Conservation (phyloP, 202 grass and related monocot genomes). For the Tripidium arundinaceum region DNA sequence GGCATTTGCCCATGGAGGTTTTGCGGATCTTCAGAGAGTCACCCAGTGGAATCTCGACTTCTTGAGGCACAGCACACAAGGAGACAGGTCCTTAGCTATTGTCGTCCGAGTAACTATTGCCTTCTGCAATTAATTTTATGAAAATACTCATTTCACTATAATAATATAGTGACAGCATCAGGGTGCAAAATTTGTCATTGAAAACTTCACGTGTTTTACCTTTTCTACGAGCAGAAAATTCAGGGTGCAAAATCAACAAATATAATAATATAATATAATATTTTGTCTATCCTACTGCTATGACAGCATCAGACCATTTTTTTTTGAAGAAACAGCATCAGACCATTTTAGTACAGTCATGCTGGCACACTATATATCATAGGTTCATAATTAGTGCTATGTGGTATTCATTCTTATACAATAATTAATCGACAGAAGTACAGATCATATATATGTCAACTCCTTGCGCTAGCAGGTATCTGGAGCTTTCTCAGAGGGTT, state of each 20-base stretch:
- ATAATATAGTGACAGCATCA: not conserved
- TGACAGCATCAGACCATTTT: not conserved
- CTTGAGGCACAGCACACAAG: constrained; percentile 46
- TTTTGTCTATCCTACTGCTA: not conserved
- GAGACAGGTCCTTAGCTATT: constrained; percentile 47
- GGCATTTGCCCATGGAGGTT: constrained; percentile 65
- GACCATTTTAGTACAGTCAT: not conserved
- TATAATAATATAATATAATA: not conserved
- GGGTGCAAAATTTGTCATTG: not conserved
- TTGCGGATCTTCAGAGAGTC: constrained; percentile 64
- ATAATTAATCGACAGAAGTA: not conserved
- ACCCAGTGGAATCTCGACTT: constrained; percentile 78
- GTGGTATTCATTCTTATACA: not conserved
- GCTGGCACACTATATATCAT: not conserved
- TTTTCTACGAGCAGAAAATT: not conserved
- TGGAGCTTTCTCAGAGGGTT: constrained; percentile 62
- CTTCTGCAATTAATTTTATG: constrained; percentile 6
- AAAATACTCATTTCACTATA: not conserved
- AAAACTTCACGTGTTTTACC: not conserved
- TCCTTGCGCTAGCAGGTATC: constrained; percentile 36
- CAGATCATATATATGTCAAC: not conserved
- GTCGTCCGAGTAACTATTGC: not conserved
- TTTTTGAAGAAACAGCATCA: not conserved
- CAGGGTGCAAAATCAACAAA: not conserved
- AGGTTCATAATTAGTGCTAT: not conserved